These are phyloP conservation scores for barley (Hordeum vulgare) DNA, from an alignment of 176 grass and related monocot species.

Conservation along the genomic window MorexV3_pseudomolecules_assembly NC_058519.1:61140953-61141452, in stretches of 20 bases:
- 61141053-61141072: neutral
- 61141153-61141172: neutral
- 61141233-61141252: too few relatives aligned
- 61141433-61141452: neutral
- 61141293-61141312: neutral
- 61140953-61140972: neutral
- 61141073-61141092: neutral
- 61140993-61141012: neutral
- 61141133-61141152: neutral
- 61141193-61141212: neutral
- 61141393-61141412: neutral
- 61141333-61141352: neutral
- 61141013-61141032: neutral
- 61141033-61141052: neutral
- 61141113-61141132: neutral
- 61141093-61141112: neutral
- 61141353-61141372: neutral
- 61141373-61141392: neutral
- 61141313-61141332: neutral
- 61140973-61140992: neutral
- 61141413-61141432: neutral
- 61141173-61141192: neutral
- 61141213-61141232: neutral
- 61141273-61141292: neutral
- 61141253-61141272: neutral